Conservation (phyloP, 805 yeast genomes). For the Ogataea zsoltii region DNA sequence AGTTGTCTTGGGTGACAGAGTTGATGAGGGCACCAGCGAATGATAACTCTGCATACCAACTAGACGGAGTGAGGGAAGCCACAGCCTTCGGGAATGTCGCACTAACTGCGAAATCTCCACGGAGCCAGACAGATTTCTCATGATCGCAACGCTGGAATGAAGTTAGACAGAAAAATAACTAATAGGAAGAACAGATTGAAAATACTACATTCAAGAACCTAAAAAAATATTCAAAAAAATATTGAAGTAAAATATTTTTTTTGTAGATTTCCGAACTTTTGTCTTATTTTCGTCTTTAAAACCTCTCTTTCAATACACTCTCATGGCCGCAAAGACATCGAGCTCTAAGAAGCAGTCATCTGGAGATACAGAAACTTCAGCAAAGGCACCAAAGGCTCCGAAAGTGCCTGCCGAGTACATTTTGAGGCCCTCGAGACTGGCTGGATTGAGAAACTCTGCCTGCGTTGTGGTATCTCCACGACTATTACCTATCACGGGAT, state of each 20-base stretch:
- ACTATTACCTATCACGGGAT: constrained; percentile 22
- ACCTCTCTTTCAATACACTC: not conserved
- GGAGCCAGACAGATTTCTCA: too few relatives aligned
- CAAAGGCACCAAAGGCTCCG: constrained; percentile 19
- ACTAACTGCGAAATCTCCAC: too few relatives aligned
- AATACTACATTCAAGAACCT: too few relatives aligned
- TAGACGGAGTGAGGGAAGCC: not conserved
- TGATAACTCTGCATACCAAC: constrained; percentile 1
- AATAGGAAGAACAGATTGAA: too few relatives aligned
- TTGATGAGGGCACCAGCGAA: constrained; percentile 11
- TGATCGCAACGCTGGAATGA: too few relatives aligned
- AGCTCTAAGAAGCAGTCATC: too few relatives aligned
- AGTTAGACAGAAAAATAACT: too few relatives aligned
- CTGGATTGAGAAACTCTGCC: constrained; percentile 14
- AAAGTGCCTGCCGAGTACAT: constrained; percentile 32
- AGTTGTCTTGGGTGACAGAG: not conserved
- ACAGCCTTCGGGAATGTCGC: too few relatives aligned
- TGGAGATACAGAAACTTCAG: constrained; percentile 3
- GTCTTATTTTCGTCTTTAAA: too few relatives aligned
- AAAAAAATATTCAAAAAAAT: too few relatives aligned
- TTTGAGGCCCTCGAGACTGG: constrained; percentile 26
- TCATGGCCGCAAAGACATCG: constrained; percentile 29
- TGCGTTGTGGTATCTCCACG: constrained; percentile 28
- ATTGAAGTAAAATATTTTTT: not conserved
- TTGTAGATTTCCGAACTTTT: too few relatives aligned